Conservation (phyloP, 257 asterid genomes). For the Nicotiana knightiana region DNA sequence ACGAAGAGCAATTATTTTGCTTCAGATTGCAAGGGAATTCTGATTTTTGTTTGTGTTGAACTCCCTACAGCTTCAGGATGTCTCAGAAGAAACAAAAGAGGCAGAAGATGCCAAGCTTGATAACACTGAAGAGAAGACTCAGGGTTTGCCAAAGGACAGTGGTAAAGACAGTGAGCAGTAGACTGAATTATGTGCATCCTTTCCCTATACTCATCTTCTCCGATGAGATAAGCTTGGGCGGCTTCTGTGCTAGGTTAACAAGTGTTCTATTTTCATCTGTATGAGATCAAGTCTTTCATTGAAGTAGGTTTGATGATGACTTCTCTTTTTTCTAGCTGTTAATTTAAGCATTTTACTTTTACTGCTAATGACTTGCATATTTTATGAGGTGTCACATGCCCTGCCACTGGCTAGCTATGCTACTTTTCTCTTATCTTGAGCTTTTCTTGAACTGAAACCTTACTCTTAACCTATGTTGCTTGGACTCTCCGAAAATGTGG, state of each 20-base stretch:
- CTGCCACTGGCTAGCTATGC: neutral
- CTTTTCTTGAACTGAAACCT: neutral
- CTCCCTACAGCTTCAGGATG: slow-evolving; percentile 58
- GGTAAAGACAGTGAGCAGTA: slow-evolving; percentile 25
- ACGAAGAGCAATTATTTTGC: neutral
- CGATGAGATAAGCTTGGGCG: neutral
- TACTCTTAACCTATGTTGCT: no score
- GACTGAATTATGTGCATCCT: slow-evolving; percentile 3
- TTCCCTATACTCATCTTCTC: neutral
- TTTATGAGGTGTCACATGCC: neutral
- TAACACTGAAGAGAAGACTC: slow-evolving; percentile 23
- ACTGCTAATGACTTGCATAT: neutral
- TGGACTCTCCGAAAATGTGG: no score
- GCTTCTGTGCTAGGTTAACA: neutral
- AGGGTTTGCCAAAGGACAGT: slow-evolving; percentile 27
- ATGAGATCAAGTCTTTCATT: neutral
- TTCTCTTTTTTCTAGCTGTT: neutral
- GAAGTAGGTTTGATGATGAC: neutral
- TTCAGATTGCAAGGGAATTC: neutral
- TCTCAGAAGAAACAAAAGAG: slow-evolving; percentile 28
- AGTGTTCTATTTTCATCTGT: neutral
- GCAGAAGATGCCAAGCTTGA: slow-evolving; percentile 27
- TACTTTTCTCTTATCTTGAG: neutral
- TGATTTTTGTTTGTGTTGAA: slow-evolving; percentile 17
- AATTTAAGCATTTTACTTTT: neutral